A percentile compares a stretch with the other conserved stretches of the same genome.
Evolutionary conservation across 257 asterid genomes (phyloP).

Genomic region (Forsythia suspensa): DNA sequence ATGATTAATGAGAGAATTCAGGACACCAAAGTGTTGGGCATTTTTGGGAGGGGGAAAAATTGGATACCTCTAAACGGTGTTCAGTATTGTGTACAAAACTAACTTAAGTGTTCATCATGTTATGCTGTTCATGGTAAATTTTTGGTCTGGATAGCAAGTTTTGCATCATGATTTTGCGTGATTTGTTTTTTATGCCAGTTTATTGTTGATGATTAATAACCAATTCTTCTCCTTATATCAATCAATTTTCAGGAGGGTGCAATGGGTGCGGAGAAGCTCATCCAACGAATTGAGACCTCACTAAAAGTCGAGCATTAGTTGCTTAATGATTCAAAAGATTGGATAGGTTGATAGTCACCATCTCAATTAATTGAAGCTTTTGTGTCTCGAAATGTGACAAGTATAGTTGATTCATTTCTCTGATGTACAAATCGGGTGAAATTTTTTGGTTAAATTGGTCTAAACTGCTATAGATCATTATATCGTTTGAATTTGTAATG

Average conservation of each 20-base stretch:
- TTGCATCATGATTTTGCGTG: not conserved
- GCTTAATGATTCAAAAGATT: conserved; percentile 16
- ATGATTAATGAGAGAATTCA: not conserved
- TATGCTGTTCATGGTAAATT: not conserved
- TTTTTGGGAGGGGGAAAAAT: no score
- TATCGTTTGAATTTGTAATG: conserved; percentile 13
- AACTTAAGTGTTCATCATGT: not conserved
- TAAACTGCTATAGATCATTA: not conserved
- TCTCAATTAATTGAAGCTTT: not conserved
- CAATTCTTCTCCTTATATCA: not conserved
- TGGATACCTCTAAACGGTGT: not conserved
- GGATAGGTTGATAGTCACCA: conserved; percentile 8
- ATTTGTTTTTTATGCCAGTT: conserved; percentile 1
- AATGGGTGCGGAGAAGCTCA: conserved; percentile 58
- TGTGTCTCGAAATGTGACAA: conserved; percentile 21
- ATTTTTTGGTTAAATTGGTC: conserved; percentile 4
- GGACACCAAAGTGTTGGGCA: not conserved
- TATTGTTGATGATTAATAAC: not conserved
- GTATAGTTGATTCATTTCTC: conserved; percentile 19
- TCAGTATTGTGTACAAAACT: not conserved
- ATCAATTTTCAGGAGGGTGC: conserved; percentile 81
- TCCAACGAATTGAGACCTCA: conserved; percentile 68
- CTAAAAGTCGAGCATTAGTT: conserved; percentile 64
- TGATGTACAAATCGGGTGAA: not conserved
- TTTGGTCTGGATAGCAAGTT: not conserved